phyloP scores from a whole-genome alignment of 2,329 filamentous ascomycete species.

The Zymoseptoria passerinii region DNA sequence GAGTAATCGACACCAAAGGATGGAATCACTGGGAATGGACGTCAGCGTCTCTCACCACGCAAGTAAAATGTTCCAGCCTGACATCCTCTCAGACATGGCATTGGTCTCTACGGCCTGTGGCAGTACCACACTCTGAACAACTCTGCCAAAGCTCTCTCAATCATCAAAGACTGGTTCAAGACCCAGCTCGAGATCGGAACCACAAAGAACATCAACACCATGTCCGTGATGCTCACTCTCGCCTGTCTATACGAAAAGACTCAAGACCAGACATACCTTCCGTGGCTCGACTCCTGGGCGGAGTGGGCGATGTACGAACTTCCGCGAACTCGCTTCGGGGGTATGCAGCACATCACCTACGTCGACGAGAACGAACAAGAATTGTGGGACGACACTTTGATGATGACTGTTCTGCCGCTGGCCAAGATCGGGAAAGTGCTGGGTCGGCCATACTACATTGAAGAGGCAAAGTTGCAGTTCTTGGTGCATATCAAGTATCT shows the following conservation, averaged over 20 bases:
- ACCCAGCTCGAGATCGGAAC: conserved; percentile 62
- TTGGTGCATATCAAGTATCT: conserved; percentile 71
- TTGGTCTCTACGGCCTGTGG: conserved; percentile 73
- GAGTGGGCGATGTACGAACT: conserved; percentile 77
- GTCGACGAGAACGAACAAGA: conserved; percentile 62
- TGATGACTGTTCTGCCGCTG: conserved; percentile 78
- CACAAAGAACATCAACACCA: conserved; percentile 80
- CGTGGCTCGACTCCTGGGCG: conserved; percentile 73
- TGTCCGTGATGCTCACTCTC: conserved; percentile 68
- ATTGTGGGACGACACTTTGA: conserved; percentile 77
- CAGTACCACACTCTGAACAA: conserved; percentile 70
- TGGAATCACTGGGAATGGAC: conserved; percentile 67
- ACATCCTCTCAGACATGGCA: conserved; percentile 60
- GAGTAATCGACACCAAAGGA: conserved; percentile 74
- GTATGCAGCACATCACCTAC: conserved; percentile 72
- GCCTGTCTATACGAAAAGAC: conserved; percentile 73
- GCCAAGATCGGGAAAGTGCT: conserved; percentile 71
- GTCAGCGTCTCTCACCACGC: not conserved
- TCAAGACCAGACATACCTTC: conserved; percentile 57
- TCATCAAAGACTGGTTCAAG: conserved; percentile 67
- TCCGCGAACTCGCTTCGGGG: conserved; percentile 59
- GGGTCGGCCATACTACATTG: conserved; percentile 61
- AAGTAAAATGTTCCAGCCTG: too few species aligned
- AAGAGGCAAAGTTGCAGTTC: conserved; percentile 70
- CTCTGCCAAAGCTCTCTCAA: conserved; percentile 49